These are phyloP conservation scores for Lachnellula hyalina DNA, from an alignment of 2,329 filamentous ascomycete species.

Conservation along the genomic window DNA sequence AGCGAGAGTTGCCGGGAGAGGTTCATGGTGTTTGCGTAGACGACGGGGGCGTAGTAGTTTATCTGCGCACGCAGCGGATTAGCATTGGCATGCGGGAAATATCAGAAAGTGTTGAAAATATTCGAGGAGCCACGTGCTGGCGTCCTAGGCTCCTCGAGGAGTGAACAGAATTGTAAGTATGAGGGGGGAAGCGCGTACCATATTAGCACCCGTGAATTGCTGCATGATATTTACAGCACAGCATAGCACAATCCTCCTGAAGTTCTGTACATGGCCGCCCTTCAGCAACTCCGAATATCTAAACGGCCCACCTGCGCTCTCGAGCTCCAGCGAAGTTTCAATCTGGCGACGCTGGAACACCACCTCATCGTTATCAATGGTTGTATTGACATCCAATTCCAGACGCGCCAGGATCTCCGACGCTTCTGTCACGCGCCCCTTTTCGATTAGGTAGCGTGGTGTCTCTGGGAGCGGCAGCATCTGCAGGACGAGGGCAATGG, in stretches of 20 bases:
- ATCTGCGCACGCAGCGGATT: constrained; percentile 11
- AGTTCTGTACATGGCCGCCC: constrained; percentile 17
- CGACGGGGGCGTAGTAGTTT: constrained; percentile 36
- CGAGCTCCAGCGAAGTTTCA: constrained; percentile 29
- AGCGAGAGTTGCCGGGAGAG: constrained; percentile 43
- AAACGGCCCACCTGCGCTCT: constrained; percentile 25
- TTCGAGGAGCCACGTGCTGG: neutral
- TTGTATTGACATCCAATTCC: constrained; percentile 11
- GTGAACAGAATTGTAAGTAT: too few species aligned
- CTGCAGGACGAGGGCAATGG: constrained; percentile 33
- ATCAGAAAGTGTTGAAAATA: neutral
- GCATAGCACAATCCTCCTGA: constrained; percentile 13
- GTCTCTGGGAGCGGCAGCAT: constrained; percentile 36
- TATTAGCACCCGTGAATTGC: constrained; percentile 16
- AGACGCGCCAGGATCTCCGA: constrained; percentile 27
- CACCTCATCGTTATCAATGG: constrained; percentile 20
- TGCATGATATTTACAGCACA: constrained; percentile 28
- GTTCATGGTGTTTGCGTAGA: constrained; percentile 57
- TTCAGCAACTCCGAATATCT: constrained; percentile 17
- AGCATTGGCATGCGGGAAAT: constrained; percentile 27
- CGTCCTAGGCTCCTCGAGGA: too few species aligned
- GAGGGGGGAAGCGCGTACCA: neutral
- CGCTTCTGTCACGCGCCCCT: constrained; percentile 31
- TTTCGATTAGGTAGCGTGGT: constrained; percentile 33
- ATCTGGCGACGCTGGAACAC: constrained; percentile 31